Evolutionary conservation across 2,329 filamentous ascomycete species (phyloP).

Genomic region (Rosellinia necatrix): DNA sequence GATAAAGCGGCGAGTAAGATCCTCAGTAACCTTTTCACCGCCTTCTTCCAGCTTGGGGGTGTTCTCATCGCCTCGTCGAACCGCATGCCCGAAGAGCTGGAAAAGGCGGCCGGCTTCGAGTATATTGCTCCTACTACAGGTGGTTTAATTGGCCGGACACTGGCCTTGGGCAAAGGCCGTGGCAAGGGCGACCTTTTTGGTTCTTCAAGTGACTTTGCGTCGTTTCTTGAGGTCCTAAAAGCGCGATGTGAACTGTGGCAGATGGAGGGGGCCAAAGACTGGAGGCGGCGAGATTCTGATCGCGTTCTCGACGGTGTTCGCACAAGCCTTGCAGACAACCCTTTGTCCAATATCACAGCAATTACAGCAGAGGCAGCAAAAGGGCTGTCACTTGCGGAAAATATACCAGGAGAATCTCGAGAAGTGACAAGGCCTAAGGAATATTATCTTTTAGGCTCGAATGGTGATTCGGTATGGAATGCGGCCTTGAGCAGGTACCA

Average conservation of each 20-base stretch:
- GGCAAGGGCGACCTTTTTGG: constrained; percentile 58
- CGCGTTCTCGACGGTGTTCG: constrained; percentile 32
- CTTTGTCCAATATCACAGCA: constrained; percentile 3
- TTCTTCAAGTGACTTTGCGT: constrained; percentile 72
- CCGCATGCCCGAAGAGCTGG: constrained; percentile 80
- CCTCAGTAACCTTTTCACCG: constrained; percentile 75
- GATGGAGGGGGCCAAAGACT: constrained; percentile 77
- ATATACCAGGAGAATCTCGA: constrained; percentile 11
- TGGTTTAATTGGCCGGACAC: constrained; percentile 54
- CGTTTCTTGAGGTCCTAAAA: constrained; percentile 76
- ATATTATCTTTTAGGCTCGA: constrained; percentile 36
- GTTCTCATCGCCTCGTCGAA: constrained; percentile 82
- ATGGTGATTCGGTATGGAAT: constrained; percentile 39
- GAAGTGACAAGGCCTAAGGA: constrained; percentile 34
- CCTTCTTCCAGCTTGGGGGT: constrained; percentile 81
- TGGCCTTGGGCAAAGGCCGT: constrained; percentile 46
- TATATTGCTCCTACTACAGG: constrained; percentile 60
- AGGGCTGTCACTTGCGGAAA: not conserved
- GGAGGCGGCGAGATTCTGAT: constrained; percentile 61
- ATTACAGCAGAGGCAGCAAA: not conserved
- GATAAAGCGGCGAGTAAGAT: constrained; percentile 80
- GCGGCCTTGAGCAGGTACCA: constrained; percentile 20
- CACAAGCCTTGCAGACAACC: constrained; percentile 19
- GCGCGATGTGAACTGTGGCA: constrained; percentile 83
- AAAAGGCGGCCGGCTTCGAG: constrained; percentile 73